Base-by-base conservation (phyloP, 176 grass and related monocot species). In the Zoysia japonica region DNA sequence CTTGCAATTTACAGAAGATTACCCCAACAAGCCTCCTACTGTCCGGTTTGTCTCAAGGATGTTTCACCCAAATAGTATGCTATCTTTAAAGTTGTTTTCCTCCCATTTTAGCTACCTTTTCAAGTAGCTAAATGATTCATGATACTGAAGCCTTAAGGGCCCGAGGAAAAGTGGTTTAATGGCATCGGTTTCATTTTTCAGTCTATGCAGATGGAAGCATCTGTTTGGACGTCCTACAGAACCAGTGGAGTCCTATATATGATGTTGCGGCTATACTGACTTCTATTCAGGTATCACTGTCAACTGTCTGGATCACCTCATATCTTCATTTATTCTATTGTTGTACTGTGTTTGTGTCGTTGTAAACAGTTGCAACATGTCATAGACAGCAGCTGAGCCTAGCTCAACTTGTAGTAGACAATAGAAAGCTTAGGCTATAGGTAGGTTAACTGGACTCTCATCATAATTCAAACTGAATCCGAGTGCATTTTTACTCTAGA, bases 231-330 rank as follows among this genome's bases (percentile, higher is more conserved):
- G 94, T 98, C 69, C 79, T 98, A 71, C 96, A 98, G 78, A 98
- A 94, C 65, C 96, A 98, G 65, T 98, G 96, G 96, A 98, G 96
- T 68, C 96, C 96, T 28, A 98, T 98, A 80, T 98, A 98, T 84
- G 92, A 98, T 87, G 96, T 98, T 82, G 96, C 96, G 2, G 96
- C 96, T 35, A 98, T 98, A 90, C 67, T 94, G 72, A 98, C 92
- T 61, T 98, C 92, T 72, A 85, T 98, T 70, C 96, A 98, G 90
- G 96, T 94, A 87, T 82, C 8, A 50, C 53, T 82, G 10, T 61
- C 59, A 61, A 61, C 59, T 10, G 19, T 61, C 57, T 61, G 57
- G 36, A 35, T 36, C 19, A 61, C 59, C 19, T 36, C 11, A 61
- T 61, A 52, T 52, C 2, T 72, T 78, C 2, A 48, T 61, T 46